A percentile compares a stretch with the other conserved stretches of the same genome.
phyloP scores from a whole-genome alignment of 164 flowering plant species.

The Saururus chinensis region DNA sequence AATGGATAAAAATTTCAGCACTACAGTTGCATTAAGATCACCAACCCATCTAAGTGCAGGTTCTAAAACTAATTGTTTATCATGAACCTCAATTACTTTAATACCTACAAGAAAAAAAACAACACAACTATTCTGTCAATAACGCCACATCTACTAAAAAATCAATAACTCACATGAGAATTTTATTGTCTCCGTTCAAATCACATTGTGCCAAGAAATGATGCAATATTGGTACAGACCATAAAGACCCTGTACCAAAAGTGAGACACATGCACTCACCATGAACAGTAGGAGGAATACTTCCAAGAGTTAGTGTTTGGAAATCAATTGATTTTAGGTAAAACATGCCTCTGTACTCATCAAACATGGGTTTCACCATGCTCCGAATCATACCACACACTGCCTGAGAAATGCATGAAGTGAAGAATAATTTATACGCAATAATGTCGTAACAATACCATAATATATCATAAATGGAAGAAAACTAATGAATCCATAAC shows the following conservation, averaged over 20 bases:
- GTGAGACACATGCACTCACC: slow-evolving; percentile 28
- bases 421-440: no score
- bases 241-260: neutral
- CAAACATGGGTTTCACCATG: slow-evolving; percentile 40
- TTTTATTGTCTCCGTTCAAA: no score
- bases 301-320: slow-evolving; percentile 59
- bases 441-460: no score
- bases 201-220: no score
- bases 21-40: slow-evolving; percentile 58
- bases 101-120: slow-evolving; percentile 34
- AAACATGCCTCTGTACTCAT: slow-evolving; percentile 62
- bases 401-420: slow-evolving; percentile 27
- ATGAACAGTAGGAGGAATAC: slow-evolving; percentile 55
- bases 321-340: slow-evolving; percentile 51
- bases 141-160: no score
- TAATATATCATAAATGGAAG: no score
- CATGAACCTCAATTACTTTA: slow-evolving; percentile 66
- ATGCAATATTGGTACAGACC: no score
- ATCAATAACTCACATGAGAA: no score
- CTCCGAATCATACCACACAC: slow-evolving; percentile 40
- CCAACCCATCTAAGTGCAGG: slow-evolving; percentile 85
- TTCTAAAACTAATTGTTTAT: slow-evolving; percentile 67
- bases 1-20: slow-evolving; percentile 35
- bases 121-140: neutral
- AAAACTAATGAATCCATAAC: neutral